These are phyloP conservation scores for Ascochyta lentis DNA, from an alignment of 2,329 filamentous ascomycete genomes.

Conservation along the genomic window DNA sequence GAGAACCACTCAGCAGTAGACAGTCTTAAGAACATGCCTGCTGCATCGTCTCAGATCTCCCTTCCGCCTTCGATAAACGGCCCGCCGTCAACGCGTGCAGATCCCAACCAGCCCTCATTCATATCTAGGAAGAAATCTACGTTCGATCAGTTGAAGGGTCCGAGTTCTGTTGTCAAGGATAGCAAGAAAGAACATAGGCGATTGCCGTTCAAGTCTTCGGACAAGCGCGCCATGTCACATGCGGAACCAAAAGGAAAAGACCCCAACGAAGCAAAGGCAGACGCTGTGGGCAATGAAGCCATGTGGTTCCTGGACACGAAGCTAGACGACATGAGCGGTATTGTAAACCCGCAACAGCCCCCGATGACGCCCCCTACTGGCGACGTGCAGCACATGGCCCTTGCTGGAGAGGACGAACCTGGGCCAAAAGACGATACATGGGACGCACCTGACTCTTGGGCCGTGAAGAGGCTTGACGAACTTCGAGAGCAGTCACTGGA, in stretches of 20 bases:
- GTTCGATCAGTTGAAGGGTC: constrained; percentile 31
- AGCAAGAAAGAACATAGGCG: constrained; percentile 47
- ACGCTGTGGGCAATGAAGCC: constrained; percentile 60
- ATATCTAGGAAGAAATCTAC: constrained; percentile 36
- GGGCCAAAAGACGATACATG: constrained; percentile 59
- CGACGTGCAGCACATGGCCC: constrained; percentile 51
- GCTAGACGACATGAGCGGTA: constrained; percentile 88
- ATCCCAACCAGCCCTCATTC: constrained; percentile 36
- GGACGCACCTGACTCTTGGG: constrained; percentile 97
- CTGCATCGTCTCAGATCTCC: constrained; percentile 48
- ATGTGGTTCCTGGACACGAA: constrained; percentile 86
- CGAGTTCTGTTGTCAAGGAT: constrained; percentile 27
- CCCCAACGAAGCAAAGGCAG: constrained; percentile 50
- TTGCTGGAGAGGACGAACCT: constrained; percentile 47
- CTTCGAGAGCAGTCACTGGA: constrained; percentile 67
- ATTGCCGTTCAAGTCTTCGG: constrained; percentile 59
- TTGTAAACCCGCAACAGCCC: constrained; percentile 69
- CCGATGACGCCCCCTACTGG: constrained; percentile 71
- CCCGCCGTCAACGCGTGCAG: constrained; percentile 34
- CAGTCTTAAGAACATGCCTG: constrained; percentile 48
- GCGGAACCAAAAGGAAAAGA: constrained; percentile 51
- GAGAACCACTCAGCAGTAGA: constrained; percentile 51
- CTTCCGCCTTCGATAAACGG: constrained; percentile 46
- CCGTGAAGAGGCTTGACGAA: constrained; percentile 75
- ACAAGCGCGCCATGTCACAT: constrained; percentile 38